phyloP scores from a whole-genome alignment of 768 basidiomycete genomes.

The Leccinum pellstonianum region DNA sequence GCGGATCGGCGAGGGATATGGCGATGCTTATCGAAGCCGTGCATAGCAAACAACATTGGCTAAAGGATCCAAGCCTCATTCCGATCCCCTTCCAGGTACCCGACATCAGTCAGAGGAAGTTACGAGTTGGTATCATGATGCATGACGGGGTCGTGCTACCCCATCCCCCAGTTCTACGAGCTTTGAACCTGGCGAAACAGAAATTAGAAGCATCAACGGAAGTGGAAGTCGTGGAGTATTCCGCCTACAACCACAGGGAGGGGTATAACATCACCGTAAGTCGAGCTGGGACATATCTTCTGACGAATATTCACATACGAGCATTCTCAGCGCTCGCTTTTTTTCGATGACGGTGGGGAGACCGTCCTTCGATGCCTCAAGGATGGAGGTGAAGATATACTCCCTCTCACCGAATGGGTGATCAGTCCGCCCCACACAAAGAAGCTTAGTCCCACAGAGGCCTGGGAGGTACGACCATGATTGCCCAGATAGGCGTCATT shows the following conservation, averaged over 20 bases:
- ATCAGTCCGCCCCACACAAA: slow-evolving; percentile 28
- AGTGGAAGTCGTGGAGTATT: slow-evolving; percentile 39
- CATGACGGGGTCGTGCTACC: slow-evolving; percentile 40
- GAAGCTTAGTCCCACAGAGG: slow-evolving; percentile 22
- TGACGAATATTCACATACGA: background rate
- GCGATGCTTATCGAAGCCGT: slow-evolving; percentile 19
- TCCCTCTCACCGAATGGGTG: slow-evolving; percentile 39
- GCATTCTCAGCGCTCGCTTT: slow-evolving; percentile 33
- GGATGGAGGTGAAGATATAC: slow-evolving; percentile 35
- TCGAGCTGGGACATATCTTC: background rate
- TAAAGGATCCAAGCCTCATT: slow-evolving; percentile 36
- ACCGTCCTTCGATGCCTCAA: slow-evolving; percentile 21
- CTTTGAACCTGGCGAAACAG: slow-evolving; percentile 36
- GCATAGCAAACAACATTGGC: slow-evolving; percentile 40
- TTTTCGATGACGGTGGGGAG: slow-evolving; percentile 39
- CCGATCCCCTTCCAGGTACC: slow-evolving; percentile 29
- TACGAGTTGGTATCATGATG: slow-evolving; percentile 31
- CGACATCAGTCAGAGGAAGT: slow-evolving; percentile 28
- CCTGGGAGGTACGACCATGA: slow-evolving; percentile 30
- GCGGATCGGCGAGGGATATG: slow-evolving; percentile 28
- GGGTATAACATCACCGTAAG: slow-evolving; percentile 34
- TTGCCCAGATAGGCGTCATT: background rate
- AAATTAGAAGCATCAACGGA: slow-evolving; percentile 34
- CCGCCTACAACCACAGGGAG: slow-evolving; percentile 35
- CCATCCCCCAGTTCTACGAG: slow-evolving; percentile 42